Percentiles rank a stretch among this genome's conserved stretches.
phyloP scores from a whole-genome alignment of 306 rosid genomes.

The Quillaja saponaria region DNA sequence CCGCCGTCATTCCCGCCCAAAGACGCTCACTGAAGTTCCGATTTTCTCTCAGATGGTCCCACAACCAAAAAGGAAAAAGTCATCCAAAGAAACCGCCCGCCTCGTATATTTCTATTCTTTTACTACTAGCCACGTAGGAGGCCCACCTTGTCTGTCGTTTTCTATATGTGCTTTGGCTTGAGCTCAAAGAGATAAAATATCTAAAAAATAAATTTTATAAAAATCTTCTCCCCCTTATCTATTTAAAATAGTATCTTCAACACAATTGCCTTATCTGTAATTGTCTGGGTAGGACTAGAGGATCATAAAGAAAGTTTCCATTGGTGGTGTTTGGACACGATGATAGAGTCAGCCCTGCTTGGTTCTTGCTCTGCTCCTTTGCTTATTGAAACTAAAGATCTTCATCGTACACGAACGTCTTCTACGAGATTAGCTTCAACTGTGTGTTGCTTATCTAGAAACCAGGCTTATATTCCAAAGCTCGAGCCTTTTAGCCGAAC shows the following conservation, averaged over 20 bases:
- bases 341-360: constrained; percentile 48
- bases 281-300: not conserved
- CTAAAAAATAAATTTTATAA: too few species aligned
- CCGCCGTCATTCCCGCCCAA: too few species aligned
- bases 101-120: too few species aligned
- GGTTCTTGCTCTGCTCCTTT: constrained; percentile 47
- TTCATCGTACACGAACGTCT: constrained; percentile 24
- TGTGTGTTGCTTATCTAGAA: constrained; percentile 56
- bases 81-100: too few species aligned
- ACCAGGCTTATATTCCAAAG: constrained; percentile 63
- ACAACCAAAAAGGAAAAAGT: too few species aligned
- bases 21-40: too few species aligned
- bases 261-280: not conserved
- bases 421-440: constrained; percentile 32
- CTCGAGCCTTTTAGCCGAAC: constrained; percentile 83
- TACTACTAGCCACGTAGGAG: too few species aligned
- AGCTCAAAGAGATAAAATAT: too few species aligned
- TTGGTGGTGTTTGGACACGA: constrained; percentile 16
- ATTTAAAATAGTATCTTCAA: not conserved
- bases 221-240: too few species aligned
- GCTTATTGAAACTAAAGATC: constrained; percentile 40
- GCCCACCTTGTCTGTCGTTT: too few species aligned
- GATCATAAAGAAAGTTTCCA: not conserved
- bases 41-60: too few species aligned
- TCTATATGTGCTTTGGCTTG: too few species aligned